Evolutionary conservation across 257 asterid genomes (phyloP), one percentile per base, ranked within the genome.

Genomic region (Coffea canephora): DNA sequence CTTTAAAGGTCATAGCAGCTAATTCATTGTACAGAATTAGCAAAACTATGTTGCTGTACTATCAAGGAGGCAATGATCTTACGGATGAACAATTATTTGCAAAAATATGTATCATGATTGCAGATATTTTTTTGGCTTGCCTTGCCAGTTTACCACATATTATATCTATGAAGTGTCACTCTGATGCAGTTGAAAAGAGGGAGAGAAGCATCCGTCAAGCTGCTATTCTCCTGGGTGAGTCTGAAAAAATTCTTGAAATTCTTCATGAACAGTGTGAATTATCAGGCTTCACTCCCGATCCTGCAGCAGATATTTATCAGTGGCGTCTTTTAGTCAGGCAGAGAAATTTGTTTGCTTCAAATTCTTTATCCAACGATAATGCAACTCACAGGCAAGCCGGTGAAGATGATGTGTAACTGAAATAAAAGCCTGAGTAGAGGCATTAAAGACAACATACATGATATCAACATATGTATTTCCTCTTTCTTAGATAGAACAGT

Each of bases 1-100:
- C 85, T 0, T 15, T 12, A 45, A 76, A 39, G 5, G 62, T 78
- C 52, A 36, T 82, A 25, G 85, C 88, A 49, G 82, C 90, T 1
- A 83, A 83, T 78, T 85, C 87, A 13, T 81, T 83, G 91, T 85
- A 85, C 77, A 71, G 84, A 65, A 79, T 81, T 8, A 78, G 81
- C 39, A 66, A n/a, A 71, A 81, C 82, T 19, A 66, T 83, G n/a
- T 25, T 84, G 72, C 49, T 64, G 45, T 46, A 12, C 59, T 52
- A 52, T 52, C 21, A 19, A 57, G 67, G 65, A 23, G 84, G 45
- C 48, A 23, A 61, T 62, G 21, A 8, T 1, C n/a, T 7, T 41
- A 78, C 79, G 10, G 76, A 80, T 49, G 82, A 73, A 50, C 23
- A 69, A 67, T 21, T 84, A 36, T 80, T 87, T 36, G 67, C 80